Base-by-base conservation (phyloP, 2,329 filamentous ascomycete species). In the Aspergillus piperis region DNA sequence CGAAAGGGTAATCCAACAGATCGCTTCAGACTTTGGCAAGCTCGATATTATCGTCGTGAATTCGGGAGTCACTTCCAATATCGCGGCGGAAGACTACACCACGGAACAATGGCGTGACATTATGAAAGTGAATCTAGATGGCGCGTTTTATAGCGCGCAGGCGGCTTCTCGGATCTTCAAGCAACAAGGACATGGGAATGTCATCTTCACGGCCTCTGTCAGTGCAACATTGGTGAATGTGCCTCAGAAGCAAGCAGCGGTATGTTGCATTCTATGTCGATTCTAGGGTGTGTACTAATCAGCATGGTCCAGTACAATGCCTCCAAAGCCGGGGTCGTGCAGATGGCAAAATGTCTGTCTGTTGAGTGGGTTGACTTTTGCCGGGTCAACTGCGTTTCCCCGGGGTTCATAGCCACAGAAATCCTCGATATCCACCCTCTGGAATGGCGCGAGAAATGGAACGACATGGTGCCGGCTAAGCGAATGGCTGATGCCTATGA, bases 31-130 rank as follows among this genome's bases (percentile, higher is more conserved):
- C 42, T 81, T 81, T 65, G 79, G 78, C 13, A 72, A 73, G 32
- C 72, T 82, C 8, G 76, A 81, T 56, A 77, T 83, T 55, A 71
- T 82, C 39, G 73, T 83, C 32, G 80, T 76, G 17, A 82, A 81
- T 66, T 78, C 80, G 0, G 80, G 80, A 1, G 57, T 65, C 17
- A 49, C 52, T 1, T 56, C 62, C 2, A 70, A 71, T 5, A 66
- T 75, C 57, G 66, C 77, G 0, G 76, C 74, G 11, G 72, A 76
- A 8, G 72, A 80, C 15, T 79, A 78, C 60, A 76, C 75, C 0
- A 52, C 71, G 4, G 70, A 73, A 15, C 71, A 78, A 60, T 81
- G 74, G 73, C 73, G 71, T n/a, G 70, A 75, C 60, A 78, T 78
- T 49, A 73, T 76, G 64, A 66, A 69, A 21, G 72, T 78, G 8